Base-by-base conservation (phyloP, 345 rosid species). In the Orychophragmus violaceus region DNA sequence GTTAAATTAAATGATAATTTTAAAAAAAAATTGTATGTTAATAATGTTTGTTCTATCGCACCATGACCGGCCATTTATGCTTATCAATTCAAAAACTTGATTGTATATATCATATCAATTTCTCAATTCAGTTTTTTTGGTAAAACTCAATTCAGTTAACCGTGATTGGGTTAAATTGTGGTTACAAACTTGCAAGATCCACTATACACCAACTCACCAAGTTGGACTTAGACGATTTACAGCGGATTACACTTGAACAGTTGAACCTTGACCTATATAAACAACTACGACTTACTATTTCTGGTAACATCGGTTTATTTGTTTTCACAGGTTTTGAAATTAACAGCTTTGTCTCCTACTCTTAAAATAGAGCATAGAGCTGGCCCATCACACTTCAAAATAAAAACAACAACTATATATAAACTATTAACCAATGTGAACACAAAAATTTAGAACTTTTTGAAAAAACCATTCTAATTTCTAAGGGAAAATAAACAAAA, bases 291-390 rank as follows among this genome's bases (percentile, higher is more conserved):
- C 16, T 30, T 54, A 27, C 68, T 73, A 73, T 59, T 30, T 41
- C 59, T 29, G 24, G 77, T 8, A 59, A 58, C 23, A 28, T 53
- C n/a, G 18, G 17, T 59, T 66, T 23, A 29, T 72, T 65, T 29
- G 66, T 50, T 65, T 48, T 65, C 23, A 13, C 13, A 65, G 59
- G 25, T 59, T 22, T 59, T 66, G 56, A 41, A 41, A 23, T 51
- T 36, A 49, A 51, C 72, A 41, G 46, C 41, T 66, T n/a, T 3
- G 39, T 18, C 13, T 55, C 14, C 27, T 24, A 25, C 50, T 66
- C 64, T 67, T 67, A 65, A 67, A 67, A 74, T 74, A 67, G 77
- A 60, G 18, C 51, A 24, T 25, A 74, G 21, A 74, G 57, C 62
- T 66, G 63, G 73, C 50, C 53, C 17, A 33, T 32, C 16, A 72